Conservation (phyloP, 257 asterid species). For the Solanum tacnaense region DNA sequence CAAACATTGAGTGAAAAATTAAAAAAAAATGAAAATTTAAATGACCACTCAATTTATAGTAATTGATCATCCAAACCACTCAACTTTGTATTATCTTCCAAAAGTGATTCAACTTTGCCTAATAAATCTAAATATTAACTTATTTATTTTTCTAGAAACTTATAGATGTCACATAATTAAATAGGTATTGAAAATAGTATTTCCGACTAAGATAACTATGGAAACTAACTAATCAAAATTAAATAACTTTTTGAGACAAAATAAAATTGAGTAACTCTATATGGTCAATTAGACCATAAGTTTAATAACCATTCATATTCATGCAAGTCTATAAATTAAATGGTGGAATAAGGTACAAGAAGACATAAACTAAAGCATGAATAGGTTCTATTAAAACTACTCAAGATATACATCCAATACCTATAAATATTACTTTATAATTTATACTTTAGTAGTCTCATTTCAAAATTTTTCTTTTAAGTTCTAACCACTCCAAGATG, state of each 20-base stretch:
- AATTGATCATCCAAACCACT: background rate
- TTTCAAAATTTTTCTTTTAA: background rate
- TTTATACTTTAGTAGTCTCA: background rate
- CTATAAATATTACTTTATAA: background rate
- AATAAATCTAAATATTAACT: no score
- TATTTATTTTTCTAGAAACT: background rate
- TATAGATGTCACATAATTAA: background rate
- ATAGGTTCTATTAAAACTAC: background rate
- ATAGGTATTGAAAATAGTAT: background rate
- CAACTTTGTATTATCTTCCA: background rate
- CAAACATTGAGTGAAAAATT: no score
- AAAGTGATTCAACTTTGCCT: background rate
- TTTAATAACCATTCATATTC: background rate
- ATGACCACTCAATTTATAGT: background rate
- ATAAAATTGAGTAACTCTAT: background rate
- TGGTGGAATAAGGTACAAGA: background rate
- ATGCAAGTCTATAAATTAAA: background rate
- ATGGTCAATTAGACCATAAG: background rate
- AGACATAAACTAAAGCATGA: background rate
- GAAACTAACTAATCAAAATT: background rate
- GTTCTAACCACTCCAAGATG: background rate
- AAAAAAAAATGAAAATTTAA: background rate
- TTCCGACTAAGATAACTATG: background rate
- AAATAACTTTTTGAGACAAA: background rate
- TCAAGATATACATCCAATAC: background rate